A percentile compares a stretch with the other conserved stretches of the same genome.
phyloP scores from a whole-genome alignment of 768 basidiomycete genomes.

The Tulasnella sp. region DNA sequence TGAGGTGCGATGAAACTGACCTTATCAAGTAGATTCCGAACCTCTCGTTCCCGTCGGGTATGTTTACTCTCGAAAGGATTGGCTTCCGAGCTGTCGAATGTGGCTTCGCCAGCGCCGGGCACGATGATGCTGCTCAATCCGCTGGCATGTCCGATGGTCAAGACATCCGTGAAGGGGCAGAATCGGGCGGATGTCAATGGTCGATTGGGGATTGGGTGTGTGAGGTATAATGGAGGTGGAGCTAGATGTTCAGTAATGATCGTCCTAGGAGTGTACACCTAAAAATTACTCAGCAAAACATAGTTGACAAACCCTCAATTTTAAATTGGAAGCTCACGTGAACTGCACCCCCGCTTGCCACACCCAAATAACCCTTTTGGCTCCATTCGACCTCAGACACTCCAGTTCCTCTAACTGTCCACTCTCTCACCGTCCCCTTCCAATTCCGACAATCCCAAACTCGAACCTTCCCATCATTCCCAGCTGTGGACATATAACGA shows the following conservation, averaged over 20 bases:
- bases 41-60: conserved; percentile 78
- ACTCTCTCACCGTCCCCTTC: conserved; percentile 75
- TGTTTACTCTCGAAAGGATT: conserved; percentile 89
- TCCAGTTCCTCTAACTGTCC: conserved; percentile 57
- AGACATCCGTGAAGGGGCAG: conserved; percentile 78
- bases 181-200: conserved; percentile 72
- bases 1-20: conserved; percentile 28
- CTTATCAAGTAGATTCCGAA: conserved; percentile 84
- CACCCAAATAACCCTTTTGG: conserved; percentile 68
- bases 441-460: conserved; percentile 97
- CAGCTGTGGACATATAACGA: conserved; percentile 82
- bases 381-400: conserved; percentile 71
- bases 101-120: conserved; percentile 87
- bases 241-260: conserved; percentile 49
- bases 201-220: conserved; percentile 71
- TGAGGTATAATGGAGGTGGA: conserved; percentile 77
- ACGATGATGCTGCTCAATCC: conserved; percentile 82
- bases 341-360: conserved; percentile 72
- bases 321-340: conserved; percentile 45
- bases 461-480: conserved; percentile 80
- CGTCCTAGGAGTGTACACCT: conserved; percentile 65
- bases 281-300: neutral
- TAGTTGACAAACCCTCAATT: neutral
- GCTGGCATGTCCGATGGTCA: conserved; percentile 60
- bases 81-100: conserved; percentile 87